phyloP scores from a whole-genome alignment of 2,329 filamentous ascomycete genomes.

The Diaporthe sp. region DNA sequence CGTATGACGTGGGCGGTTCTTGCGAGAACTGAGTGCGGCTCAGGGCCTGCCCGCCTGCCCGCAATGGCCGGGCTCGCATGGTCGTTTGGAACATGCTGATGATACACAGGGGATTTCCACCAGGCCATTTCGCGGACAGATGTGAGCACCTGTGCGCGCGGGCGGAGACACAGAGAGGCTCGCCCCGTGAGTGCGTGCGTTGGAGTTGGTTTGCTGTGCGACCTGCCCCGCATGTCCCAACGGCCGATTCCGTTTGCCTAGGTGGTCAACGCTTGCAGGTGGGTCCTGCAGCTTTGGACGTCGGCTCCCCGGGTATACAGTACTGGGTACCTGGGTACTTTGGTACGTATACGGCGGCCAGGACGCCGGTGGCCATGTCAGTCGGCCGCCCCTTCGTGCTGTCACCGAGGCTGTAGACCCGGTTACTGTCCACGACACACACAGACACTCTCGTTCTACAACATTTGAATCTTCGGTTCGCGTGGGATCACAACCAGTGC shows the following conservation, averaged over 20 bases:
- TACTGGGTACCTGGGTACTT: background rate
- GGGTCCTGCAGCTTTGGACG: conserved; percentile 15
- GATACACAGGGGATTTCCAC: background rate
- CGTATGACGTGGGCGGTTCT: conserved; percentile 3
- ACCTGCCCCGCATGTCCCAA: conserved; percentile 15
- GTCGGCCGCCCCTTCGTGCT: background rate
- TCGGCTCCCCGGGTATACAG: background rate
- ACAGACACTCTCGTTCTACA: background rate
- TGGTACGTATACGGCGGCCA: background rate
- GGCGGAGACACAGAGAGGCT: background rate
- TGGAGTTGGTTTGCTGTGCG: background rate
- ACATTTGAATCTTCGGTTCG: background rate
- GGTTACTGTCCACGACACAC: background rate
- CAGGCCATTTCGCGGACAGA: background rate
- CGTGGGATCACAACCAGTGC: background rate
- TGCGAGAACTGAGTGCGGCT: background rate
- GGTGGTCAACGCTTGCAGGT: background rate
- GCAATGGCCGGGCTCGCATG: background rate
- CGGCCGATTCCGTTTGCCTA: conserved; percentile 19
- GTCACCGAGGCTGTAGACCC: background rate
- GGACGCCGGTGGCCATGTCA: background rate
- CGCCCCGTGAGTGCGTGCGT: background rate
- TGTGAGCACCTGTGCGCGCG: background rate
- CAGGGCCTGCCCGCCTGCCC: background rate
- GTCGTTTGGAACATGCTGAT: background rate